phyloP scores from a whole-genome alignment of 202 grass and related monocot species.

The Setaria italica region DNA sequence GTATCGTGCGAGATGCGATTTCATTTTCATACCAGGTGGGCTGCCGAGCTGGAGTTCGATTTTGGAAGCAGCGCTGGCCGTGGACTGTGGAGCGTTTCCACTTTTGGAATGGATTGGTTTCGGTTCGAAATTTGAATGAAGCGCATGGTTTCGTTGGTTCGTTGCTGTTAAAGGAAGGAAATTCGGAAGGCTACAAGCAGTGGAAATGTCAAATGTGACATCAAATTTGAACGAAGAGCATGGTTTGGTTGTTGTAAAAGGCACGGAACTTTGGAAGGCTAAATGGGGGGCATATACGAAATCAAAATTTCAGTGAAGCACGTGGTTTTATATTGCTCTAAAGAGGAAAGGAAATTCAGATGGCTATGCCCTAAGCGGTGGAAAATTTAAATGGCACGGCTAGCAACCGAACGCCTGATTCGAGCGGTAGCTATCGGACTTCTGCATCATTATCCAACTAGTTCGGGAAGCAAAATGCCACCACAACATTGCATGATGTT shows the following conservation, averaged over 20 bases:
- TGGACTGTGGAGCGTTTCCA: not conserved
- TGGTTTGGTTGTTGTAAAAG: not conserved
- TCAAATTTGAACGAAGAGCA: not conserved
- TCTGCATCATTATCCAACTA: no score
- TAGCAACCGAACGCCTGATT: no score
- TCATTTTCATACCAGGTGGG: not conserved
- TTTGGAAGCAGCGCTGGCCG: not conserved
- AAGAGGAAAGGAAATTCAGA: not conserved
- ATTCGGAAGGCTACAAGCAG: not conserved
- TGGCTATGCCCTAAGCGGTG: no score
- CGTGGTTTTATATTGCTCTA: not conserved
- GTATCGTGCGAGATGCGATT: not conserved
- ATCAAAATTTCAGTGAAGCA: not conserved
- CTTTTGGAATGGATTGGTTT: conserved; percentile 45
- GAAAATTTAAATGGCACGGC: no score
- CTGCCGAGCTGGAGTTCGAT: not conserved
- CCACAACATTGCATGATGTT: no score
- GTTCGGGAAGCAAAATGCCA: no score
- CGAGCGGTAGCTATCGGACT: no score
- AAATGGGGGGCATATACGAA: not conserved
- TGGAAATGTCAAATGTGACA: not conserved
- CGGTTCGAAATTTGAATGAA: conserved; percentile 46
- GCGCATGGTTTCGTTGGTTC: not conserved
- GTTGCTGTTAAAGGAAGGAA: not conserved
- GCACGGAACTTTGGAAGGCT: no score